Base-by-base conservation (phyloP, 164 flowering plant genomes). In the Pachysandra terminalis region DNA sequence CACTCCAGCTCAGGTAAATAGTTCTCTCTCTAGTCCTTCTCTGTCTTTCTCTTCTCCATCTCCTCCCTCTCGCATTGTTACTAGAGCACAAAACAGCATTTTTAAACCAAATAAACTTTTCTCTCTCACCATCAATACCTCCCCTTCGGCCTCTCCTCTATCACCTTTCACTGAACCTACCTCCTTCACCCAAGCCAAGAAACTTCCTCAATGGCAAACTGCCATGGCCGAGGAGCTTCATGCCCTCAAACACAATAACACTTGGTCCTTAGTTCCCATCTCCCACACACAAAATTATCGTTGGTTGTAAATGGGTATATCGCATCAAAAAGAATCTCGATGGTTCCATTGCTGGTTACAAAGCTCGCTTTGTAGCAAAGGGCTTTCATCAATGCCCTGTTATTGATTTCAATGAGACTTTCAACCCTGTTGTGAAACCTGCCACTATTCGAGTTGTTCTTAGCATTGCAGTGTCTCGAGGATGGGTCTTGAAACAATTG, bases 191-290 rank as follows among this genome's bases (percentile, higher is more conserved):
- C 55, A 67, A 19, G 59, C 63, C 3, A 23, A 40, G 48, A 32
- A 32, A 32, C 37, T 3, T 25, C 56, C 63, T 0, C 19, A 59
- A 0, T 67, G 63, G 37, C 35, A 40, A 0, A 0, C 0, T 24
- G 67, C 67, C 23, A 64, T 64, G 67, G 13, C 13, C 9, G 41
- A 51, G 3, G 57, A 64, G 19, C 28, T 51, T 52, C 1, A 58
- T 45, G 70, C 70, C 9, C 37, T 58, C 0, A 0, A 26, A 19
- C 54, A 23, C 0, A 67, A 59, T 24, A 23, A 17, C 9, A 58
- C 70, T 1, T 58, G 70, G 69, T 28, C 32, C 0, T 26, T 45
- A 0, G 54, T 59, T 58, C 63, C 56, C 56, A 1, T 52, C 19
- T 16, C 21, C 5, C 19, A n/a, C n/a, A 1, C 56, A 16, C 21